Evolutionary conservation across 176 grass and related monocot species (phyloP), one percentile per base, ranked within the genome.

Genomic region (Avena atlantica): DNA sequence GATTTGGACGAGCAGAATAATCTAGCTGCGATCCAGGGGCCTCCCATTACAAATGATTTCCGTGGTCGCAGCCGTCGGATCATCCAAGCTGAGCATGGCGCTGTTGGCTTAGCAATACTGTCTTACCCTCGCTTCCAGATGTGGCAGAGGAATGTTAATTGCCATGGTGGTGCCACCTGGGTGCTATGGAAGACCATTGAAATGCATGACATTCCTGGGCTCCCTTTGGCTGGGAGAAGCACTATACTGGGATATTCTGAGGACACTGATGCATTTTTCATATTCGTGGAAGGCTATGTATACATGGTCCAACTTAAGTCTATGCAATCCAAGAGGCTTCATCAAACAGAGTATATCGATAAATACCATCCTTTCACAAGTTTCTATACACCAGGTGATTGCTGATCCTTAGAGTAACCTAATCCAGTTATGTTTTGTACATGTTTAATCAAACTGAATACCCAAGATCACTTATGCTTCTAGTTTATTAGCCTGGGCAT

Each of bases 281-380:
- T 31, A 9, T 36, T 72, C 20, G 1, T 44, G 17, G 9, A 60
- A 2, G 4, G 11, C 11, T 20, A n/a, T 50, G 29, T 64, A 2
- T 52, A 72, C 62, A 14, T 34, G 31, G 21, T 88, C 70, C 57
- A 79, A 47, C 57, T 79, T 21, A 58, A 63, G 4, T 24, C 57
- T 0, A 80, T 47, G 78, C 57, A 80, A 61, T 62, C 21, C 57
- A 24, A 25, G 36, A 80, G 11, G 37, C 57, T 16, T 63, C 0
- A n/a, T 58, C 9, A 49, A 80, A 5, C 4, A 2, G 2, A 0
- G 4, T 0, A 3, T 61, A 0, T 0, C 0, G 5, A 2, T 15
- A 1, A 1, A 0, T 80, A 3, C 45, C 10, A 79, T 48, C 37
- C 58, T 80, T 80, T 80, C 58, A 80, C 1, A n/a, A 63, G 58